Evolutionary conservation across 768 basidiomycete species (phyloP).

Genomic region (Tricholoma sp.): DNA sequence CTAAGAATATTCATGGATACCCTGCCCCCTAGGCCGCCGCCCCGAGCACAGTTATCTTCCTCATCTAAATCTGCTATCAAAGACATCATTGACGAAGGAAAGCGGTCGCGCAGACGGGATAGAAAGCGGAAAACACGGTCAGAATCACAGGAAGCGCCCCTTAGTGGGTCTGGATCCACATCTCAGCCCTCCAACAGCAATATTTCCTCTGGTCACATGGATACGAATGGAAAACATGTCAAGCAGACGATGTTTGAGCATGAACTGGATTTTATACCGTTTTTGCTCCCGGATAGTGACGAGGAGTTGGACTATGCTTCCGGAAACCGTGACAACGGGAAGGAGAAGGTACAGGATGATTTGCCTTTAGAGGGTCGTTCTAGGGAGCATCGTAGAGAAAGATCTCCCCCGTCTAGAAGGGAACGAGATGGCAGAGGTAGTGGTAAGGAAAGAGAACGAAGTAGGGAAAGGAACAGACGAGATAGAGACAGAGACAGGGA

Average conservation of each 20-base stretch:
- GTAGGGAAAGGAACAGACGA: not conserved
- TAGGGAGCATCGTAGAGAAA: not conserved
- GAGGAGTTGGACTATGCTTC: not conserved
- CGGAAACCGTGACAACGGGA: slow-evolving; percentile 6
- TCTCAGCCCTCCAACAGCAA: not conserved
- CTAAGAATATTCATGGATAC: not conserved
- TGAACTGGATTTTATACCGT: slow-evolving; percentile 27
- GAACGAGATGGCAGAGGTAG: slow-evolving; percentile 14
- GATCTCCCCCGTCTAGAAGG: slow-evolving; percentile 3
- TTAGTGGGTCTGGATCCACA: not conserved
- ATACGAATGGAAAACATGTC: not conserved
- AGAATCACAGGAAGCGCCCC: slow-evolving; percentile 1
- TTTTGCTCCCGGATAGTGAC: slow-evolving; percentile 12
- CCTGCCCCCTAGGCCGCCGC: not conserved
- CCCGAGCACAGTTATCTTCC: not conserved
- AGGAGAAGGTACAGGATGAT: slow-evolving; percentile 10
- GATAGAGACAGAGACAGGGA: not conserved
- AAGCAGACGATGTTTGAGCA: slow-evolving; percentile 19
- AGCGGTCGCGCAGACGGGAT: not conserved
- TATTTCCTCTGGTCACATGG: not conserved
- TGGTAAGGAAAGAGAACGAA: slow-evolving; percentile 10
- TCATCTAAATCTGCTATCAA: not conserved
- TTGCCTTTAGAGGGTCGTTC: not conserved
- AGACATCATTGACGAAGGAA: not conserved
- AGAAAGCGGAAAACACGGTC: not conserved